Percentiles rank a stretch among this genome's conserved stretches.
phyloP scores from a whole-genome alignment of 2,329 filamentous ascomycete species.

The Albifimbria verrucaria region DNA sequence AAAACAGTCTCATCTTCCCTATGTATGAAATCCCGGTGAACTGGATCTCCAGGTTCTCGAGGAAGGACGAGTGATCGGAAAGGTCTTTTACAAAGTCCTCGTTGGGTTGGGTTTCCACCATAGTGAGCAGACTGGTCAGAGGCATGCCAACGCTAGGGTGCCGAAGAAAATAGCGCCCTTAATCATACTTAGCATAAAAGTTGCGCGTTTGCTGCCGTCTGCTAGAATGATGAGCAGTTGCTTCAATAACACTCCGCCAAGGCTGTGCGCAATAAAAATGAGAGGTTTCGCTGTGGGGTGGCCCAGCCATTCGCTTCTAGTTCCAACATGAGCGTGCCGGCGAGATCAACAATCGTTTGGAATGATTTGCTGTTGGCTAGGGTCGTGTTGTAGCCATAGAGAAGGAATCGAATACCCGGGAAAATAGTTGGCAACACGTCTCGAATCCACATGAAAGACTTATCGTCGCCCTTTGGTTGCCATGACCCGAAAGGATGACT shows the following conservation, averaged over 20 bases:
- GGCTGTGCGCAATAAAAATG: background rate
- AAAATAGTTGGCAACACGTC: slow-evolving; percentile 1
- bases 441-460: slow-evolving; percentile 11
- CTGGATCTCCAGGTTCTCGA: background rate
- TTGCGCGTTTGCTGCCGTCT: background rate
- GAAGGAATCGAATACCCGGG: background rate
- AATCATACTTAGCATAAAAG: background rate
- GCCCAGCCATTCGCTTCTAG: background rate
- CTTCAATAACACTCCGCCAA: background rate
- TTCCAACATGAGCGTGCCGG: background rate
- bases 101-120: background rate
- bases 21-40: background rate
- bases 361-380: background rate
- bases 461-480: slow-evolving; percentile 5
- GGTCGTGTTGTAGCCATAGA: slow-evolving; percentile 7
- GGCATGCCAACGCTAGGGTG: background rate
- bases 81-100: background rate
- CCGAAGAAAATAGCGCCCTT: background rate
- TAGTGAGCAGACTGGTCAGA: background rate
- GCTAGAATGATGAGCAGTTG: background rate
- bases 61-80: background rate
- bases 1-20: background rate
- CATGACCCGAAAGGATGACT: slow-evolving; percentile 11
- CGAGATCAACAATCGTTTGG: background rate
- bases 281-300: background rate